phyloP scores from a whole-genome alignment of 768 basidiomycete species.

The Termitomyces sp. region DNA sequence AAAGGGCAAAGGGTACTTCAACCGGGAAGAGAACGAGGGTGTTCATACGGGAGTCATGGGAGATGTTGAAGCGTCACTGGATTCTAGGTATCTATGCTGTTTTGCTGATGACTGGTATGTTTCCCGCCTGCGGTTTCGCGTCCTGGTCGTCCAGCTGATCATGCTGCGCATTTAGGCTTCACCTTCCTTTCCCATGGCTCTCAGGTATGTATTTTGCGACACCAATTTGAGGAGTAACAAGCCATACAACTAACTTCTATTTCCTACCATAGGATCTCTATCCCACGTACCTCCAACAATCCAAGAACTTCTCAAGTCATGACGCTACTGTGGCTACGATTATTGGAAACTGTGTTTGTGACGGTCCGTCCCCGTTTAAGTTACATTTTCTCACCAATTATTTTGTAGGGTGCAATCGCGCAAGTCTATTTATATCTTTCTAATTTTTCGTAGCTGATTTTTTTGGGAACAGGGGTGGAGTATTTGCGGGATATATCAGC shows the following conservation, averaged over 20 bases:
- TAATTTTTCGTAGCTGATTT: neutral
- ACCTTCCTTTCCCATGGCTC: conserved; percentile 54
- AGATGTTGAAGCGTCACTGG: conserved; percentile 84
- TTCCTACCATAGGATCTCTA: conserved; percentile 40
- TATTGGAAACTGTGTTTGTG: conserved; percentile 46
- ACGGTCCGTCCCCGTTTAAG: neutral
- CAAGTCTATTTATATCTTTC: neutral
- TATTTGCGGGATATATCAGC: conserved; percentile 14
- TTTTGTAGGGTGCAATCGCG: conserved; percentile 16
- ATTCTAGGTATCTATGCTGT: conserved; percentile 77
- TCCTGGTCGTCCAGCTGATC: neutral
- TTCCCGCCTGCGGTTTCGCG: neutral
- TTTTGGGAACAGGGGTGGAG: conserved; percentile 10
- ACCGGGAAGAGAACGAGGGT: conserved; percentile 54
- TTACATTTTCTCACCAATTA: neutral
- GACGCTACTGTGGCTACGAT: conserved; percentile 60
- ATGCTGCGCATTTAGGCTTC: conserved; percentile 28
- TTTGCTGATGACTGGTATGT: conserved; percentile 14
- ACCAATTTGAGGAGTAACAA: no score
- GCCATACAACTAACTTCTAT: neutral
- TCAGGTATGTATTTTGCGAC: conserved; percentile 28
- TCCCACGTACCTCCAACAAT: conserved; percentile 52
- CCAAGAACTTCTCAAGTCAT: conserved; percentile 46
- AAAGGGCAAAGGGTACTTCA: conserved; percentile 51
- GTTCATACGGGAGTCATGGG: conserved; percentile 67